phyloP scores from a whole-genome alignment of 2,329 filamentous ascomycete species.

The Claviceps sp. region DNA sequence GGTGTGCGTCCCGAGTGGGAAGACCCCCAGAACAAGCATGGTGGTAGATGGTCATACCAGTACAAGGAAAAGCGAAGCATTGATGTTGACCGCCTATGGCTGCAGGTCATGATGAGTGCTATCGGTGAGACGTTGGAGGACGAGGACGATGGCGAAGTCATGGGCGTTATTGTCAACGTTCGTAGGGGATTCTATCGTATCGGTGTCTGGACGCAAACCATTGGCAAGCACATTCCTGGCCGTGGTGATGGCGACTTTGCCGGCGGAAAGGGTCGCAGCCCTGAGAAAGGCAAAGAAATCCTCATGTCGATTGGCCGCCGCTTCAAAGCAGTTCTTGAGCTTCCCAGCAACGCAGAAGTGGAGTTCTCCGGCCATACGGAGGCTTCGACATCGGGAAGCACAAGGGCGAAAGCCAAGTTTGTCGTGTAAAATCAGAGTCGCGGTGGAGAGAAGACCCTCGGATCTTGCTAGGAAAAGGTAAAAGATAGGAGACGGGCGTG shows the following conservation, averaged over 20 bases:
- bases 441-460: not conserved
- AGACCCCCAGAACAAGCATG: constrained; percentile 96
- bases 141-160: constrained; percentile 89
- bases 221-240: constrained; percentile 68
- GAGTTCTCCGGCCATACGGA: constrained; percentile 98
- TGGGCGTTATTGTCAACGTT: constrained; percentile 98
- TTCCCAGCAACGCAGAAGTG: constrained; percentile 62
- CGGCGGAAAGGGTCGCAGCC: constrained; percentile 61
- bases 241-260: constrained; percentile 61
- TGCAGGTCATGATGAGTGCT: constrained; percentile 89
- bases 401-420: constrained; percentile 90
- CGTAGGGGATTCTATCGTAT: constrained; percentile 97
- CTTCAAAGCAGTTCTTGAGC: constrained; percentile 85
- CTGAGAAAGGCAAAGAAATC: constrained; percentile 74
- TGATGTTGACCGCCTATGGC: constrained; percentile 90
- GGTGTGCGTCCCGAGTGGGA: constrained; percentile 98
- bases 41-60: constrained; percentile 96
- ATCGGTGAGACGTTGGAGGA: constrained; percentile 97
- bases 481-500: constrained; percentile 8
- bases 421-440: constrained; percentile 47
- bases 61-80: constrained; percentile 92
- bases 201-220: constrained; percentile 91
- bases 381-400: constrained; percentile 82
- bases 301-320: constrained; percentile 72
- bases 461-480: not conserved